Evolutionary conservation across 352 stramenopile genomes (phyloP).

Genomic region (Pythium phragmitis): DNA sequence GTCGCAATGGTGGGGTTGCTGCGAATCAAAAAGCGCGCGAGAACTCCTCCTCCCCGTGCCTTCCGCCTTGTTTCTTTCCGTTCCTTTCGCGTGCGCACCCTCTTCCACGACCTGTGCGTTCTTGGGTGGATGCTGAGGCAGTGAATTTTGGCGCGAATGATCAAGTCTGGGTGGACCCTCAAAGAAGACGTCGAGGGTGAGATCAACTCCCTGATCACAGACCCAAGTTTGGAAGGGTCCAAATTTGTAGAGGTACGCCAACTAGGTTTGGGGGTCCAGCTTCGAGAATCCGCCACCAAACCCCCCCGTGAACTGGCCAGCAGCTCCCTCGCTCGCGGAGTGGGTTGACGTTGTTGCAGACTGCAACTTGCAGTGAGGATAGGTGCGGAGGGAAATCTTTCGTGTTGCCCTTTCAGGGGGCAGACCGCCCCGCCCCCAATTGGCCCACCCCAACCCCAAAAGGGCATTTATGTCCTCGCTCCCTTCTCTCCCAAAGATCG

Average conservation of each 20-base stretch:
- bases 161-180: slow-evolving; percentile 18
- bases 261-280: slow-evolving; percentile 16
- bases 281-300: slow-evolving; percentile 8
- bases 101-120: slow-evolving; percentile 25
- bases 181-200: slow-evolving; percentile 18
- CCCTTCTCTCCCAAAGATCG: slow-evolving; percentile 7
- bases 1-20: background rate
- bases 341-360: slow-evolving; percentile 14
- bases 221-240: slow-evolving; percentile 9
- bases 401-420: slow-evolving; percentile 26
- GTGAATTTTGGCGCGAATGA: slow-evolving; percentile 27
- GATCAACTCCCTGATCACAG: slow-evolving; percentile 14
- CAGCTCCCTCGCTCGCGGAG: slow-evolving; percentile 9
- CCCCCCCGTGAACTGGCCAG: slow-evolving; percentile 21
- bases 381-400: slow-evolving; percentile 20
- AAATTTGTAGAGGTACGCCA: slow-evolving; percentile 5
- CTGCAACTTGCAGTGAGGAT: slow-evolving; percentile 1
- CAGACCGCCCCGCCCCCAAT: background rate
- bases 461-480: background rate
- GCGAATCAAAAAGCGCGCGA: slow-evolving; percentile 21
- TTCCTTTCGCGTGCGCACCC: slow-evolving; percentile 28
- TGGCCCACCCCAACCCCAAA: slow-evolving; percentile 10
- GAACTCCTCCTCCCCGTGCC: background rate
- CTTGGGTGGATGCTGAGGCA: background rate
- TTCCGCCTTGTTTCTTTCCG: slow-evolving; percentile 22